Evolutionary conservation across 768 basidiomycete species (phyloP), one percentile per base, ranked within the genome.

Genomic region (Melanogaster broomeanus): DNA sequence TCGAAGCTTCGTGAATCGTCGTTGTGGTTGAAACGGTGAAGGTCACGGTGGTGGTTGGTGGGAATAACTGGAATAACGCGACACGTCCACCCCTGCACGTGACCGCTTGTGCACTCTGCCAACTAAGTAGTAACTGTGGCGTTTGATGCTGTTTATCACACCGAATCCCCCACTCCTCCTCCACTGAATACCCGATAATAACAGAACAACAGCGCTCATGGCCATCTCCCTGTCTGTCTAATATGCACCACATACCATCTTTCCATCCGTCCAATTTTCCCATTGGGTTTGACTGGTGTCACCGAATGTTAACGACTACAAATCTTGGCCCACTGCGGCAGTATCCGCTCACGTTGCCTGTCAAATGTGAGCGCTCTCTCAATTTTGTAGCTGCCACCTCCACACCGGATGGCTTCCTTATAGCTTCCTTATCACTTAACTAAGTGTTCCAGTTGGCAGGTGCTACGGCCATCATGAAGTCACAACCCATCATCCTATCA

Each of bases 31-130:
- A 1, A 4, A 16, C 16, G 6, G 35, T 8, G 33, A 30, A 9
- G 61, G 58, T 61, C 18, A 40, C 56, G 34, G 45, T 38, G 21
- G 12, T 27, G 11, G 35, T 15, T 37, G 58, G 66, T 70, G 68
- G 45, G 68, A 67, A 60, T 6, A 19, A 21, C 2, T n/a, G n/a
- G n/a, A n/a, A n/a, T n/a, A n/a, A n/a, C 1, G 19, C 22, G 61
- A 68, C 66, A 66, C 68, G 66, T 68, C 51, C 11, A 7, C 22
- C n/a, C n/a, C 24, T 31, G 55, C 67, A 66, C 65, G 67, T 66
- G 65, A 66, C 30, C 45, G 55, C 67, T 69, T 67, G 67, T 66
- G 65, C 64, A 27, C 45, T 49, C 9, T 35, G 19, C 5, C 42
- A 49, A 45, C 10, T 31, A 13, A 31, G 31, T 30, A 9, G 28